Base-by-base conservation (phyloP, 208 protist species). In the Trypanosoma caninum region DNA sequence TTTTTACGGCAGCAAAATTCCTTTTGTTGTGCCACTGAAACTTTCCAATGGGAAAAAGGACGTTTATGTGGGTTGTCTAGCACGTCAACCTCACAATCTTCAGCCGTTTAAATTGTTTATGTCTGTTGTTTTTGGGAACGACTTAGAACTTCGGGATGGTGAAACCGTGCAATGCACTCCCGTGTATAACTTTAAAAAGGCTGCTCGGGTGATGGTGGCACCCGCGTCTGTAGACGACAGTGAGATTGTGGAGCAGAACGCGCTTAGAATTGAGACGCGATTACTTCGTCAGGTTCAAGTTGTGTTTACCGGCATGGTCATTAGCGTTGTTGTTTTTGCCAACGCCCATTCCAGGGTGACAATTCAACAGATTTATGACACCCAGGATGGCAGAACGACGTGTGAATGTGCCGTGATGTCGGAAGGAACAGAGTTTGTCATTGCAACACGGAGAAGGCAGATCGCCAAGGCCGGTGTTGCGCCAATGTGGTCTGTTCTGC, bases 161-260 rank as follows among this genome's bases (percentile, higher is more conserved):
- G 68, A 82, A 53, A 47, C 76, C 10, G 74, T 95, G 8, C 53
- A 78, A 34, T 90, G 83, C 51, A 54, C 72, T 22, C 76, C 84
- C 13, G 45, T 77, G 51, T 72, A 78, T 46, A 54, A 74, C 14
- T 54, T 65, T 20, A 65, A 64, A 8, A 70, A 69, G 20, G 90
- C 88, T 22, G 79, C 76, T 14, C 80, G 76, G 45, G 89, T 96
- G 22, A 53, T 94, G 14, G 93, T 96, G 28, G 54, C 65, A 34
- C 89, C 89, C 20, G 53, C 88, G 9, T 90, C 87, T 20, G 84
- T 96, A 35, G 86, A 96, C 59, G 93, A 97, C 46, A 94, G 87
- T 51, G 93, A 97, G 65, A 86, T 97, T 35, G 84, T 96, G 53
- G 93, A 97, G 65, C 77, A 89, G 46, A 97, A 96, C 61, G 85